Percentiles rank a stretch among this genome's conserved stretches.
These are phyloP conservation scores for Aspergillus panamensis DNA, from an alignment of 495 filamentous ascomycete species.

Conservation along the genomic window DNA sequence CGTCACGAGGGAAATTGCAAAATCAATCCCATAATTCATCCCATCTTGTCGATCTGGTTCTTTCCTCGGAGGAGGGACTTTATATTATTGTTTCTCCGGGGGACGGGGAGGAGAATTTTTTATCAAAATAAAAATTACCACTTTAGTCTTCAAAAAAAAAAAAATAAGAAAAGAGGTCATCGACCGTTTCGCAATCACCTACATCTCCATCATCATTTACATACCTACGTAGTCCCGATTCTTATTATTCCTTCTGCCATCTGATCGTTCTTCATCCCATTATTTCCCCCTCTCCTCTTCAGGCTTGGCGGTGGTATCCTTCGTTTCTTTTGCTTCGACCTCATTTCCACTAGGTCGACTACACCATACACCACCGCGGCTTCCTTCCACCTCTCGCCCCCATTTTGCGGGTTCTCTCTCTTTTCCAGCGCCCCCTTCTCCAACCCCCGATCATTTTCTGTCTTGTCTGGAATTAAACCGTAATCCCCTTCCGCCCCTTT, in stretches of 20 bases:
- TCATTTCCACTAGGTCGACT: not conserved
- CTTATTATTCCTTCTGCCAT: constrained; percentile 16
- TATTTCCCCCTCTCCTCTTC: not conserved
- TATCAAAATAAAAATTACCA: not conserved
- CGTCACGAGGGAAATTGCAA: constrained; percentile 11
- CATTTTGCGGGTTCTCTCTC: not conserved
- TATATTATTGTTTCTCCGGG: constrained; percentile 4
- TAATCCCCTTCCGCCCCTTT: not conserved
- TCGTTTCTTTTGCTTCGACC: constrained; percentile 4
- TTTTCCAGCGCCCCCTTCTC: not conserved
- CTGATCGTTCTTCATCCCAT: constrained; percentile 2
- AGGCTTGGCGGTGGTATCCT: not conserved
- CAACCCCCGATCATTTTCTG: not conserved
- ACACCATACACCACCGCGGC: not conserved
- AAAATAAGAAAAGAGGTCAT: not conserved
- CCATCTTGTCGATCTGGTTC: constrained; percentile 32
- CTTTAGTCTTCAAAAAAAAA: constrained; percentile 3
- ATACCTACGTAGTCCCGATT: constrained; percentile 16
- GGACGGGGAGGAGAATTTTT: constrained; percentile 1
- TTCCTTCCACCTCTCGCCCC: not conserved
- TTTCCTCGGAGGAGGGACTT: not conserved
- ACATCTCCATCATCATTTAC: constrained; percentile 14
- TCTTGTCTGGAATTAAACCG: not conserved
- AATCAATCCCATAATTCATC: no score
- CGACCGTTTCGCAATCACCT: constrained; percentile 14